A percentile compares a stretch with the other conserved stretches of the same genome.
Evolutionary conservation across 2,329 filamentous ascomycete genomes (phyloP).

Genomic region (Chalara sp.): DNA sequence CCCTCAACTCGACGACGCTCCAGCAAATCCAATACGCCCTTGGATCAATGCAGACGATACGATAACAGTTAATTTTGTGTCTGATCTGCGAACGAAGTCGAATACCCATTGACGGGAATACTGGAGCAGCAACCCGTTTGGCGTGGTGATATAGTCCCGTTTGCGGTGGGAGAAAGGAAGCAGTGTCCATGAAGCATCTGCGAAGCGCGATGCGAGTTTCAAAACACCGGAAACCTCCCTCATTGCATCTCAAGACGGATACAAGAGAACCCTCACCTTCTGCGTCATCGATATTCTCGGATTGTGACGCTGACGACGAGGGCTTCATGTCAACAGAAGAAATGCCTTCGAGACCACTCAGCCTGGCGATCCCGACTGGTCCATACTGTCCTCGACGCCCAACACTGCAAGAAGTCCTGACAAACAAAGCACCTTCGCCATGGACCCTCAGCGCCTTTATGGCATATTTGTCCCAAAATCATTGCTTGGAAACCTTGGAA

Average conservation of each 20-base stretch:
- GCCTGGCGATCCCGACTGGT: constrained; percentile 33
- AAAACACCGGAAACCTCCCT: constrained; percentile 26
- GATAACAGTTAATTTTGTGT: constrained; percentile 16
- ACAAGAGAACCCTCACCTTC: constrained; percentile 24
- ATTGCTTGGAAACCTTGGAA: constrained; percentile 92
- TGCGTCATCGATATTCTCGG: constrained; percentile 26
- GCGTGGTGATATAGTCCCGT: too few relatives aligned
- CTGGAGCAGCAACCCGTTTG: too few relatives aligned
- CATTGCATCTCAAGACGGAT: constrained; percentile 20
- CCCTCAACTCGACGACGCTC: constrained; percentile 6
- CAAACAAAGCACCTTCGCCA: constrained; percentile 77
- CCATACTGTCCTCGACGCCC: constrained; percentile 56
- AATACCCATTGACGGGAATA: too few relatives aligned
- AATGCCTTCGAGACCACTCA: constrained; percentile 37
- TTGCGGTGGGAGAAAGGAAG: constrained; percentile 3
- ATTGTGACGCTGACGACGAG: constrained; percentile 41
- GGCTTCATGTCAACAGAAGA: constrained; percentile 41
- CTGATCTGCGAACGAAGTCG: too few relatives aligned
- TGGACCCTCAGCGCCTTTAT: constrained; percentile 92
- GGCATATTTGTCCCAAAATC: constrained; percentile 93
- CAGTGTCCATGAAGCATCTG: constrained; percentile 39
- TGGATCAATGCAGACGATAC: constrained; percentile 18
- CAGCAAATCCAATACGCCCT: constrained; percentile 13
- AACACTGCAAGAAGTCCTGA: constrained; percentile 78
- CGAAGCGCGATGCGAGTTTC: constrained; percentile 28